These are phyloP conservation scores for Lineolata rhizophorae DNA, from an alignment of 495 filamentous ascomycete species.

Conservation along the genomic window DNA sequence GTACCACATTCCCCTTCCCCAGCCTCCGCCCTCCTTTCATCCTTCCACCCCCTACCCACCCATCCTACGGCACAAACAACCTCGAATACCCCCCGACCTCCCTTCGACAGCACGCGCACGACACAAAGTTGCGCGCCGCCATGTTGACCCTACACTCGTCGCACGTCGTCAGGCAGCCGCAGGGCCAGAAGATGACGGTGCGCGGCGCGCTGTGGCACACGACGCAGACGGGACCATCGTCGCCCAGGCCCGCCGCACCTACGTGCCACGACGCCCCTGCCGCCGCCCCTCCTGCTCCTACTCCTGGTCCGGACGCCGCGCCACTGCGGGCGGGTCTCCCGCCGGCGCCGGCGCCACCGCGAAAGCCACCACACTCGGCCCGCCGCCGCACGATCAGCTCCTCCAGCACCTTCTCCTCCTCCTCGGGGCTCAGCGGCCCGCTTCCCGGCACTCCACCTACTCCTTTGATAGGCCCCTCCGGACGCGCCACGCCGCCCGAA, in stretches of 20 bases:
- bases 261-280: no score
- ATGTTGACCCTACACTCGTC: slow-evolving; percentile 87
- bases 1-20: no score
- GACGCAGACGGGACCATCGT: slow-evolving; percentile 68
- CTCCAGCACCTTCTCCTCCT: slow-evolving; percentile 66
- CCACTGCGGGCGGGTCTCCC: slow-evolving; percentile 7
- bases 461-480: no score
- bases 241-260: slow-evolving; percentile 48
- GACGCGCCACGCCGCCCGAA: slow-evolving; percentile 2
- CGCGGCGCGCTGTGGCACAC: slow-evolving; percentile 77
- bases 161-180: slow-evolving; percentile 78
- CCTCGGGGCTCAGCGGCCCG: slow-evolving; percentile 41
- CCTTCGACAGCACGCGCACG: slow-evolving; percentile 79
- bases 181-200: slow-evolving; percentile 90
- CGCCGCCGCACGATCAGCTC: slow-evolving; percentile 51
- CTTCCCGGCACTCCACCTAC: no score
- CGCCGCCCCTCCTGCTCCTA: no score
- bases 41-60: no score
- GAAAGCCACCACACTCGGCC: slow-evolving; percentile 5
- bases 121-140: slow-evolving; percentile 91
- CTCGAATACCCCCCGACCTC: slow-evolving; percentile 72
- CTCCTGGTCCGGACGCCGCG: no score
- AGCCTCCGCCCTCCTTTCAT: no score
- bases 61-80: slow-evolving; percentile 63
- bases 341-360: no score